Evolutionary conservation across 306 rosid genomes (phyloP).

Genomic region (Pyrus betulifolia): DNA sequence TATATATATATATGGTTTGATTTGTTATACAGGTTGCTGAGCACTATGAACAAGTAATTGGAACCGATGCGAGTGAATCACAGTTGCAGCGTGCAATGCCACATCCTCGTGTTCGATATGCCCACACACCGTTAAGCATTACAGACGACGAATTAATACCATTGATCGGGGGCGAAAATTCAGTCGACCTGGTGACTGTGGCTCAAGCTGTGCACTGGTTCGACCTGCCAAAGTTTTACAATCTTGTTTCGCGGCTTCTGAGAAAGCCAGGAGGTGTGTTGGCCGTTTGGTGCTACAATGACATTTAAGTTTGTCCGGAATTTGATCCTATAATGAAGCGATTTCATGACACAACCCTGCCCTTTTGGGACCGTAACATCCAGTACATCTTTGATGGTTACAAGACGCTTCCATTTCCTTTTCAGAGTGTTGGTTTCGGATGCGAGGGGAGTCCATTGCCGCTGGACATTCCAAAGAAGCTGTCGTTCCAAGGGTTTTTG

Average conservation of each 20-base stretch:
- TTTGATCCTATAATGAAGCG: conserved; percentile 11
- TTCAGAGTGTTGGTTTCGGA: conserved; percentile 29
- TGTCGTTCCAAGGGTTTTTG: conserved; percentile 1
- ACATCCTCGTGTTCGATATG: conserved; percentile 22
- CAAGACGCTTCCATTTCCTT: conserved; percentile 28
- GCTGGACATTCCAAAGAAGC: conserved; percentile 11
- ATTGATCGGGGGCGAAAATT: conserved; percentile 11
- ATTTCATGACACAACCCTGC: not conserved
- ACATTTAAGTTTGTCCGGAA: not conserved
- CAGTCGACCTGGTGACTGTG: conserved; percentile 18
- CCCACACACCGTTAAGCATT: conserved; percentile 11
- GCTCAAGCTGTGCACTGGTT: conserved; percentile 26
- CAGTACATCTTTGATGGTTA: conserved; percentile 10
- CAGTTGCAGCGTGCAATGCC: conserved; percentile 20
- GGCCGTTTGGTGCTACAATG: conserved; percentile 19
- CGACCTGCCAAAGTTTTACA: conserved; percentile 18
- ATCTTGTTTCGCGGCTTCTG: conserved; percentile 5
- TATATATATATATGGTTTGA: not conserved
- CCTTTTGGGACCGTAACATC: not conserved
- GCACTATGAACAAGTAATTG: conserved; percentile 25
- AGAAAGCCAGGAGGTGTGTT: conserved; percentile 20
- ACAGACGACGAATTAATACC: conserved; percentile 20
- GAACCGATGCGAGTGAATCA: conserved; percentile 20
- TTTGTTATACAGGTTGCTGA: conserved; percentile 17
- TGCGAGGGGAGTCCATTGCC: conserved; percentile 22